Base-by-base conservation (phyloP, 2,329 filamentous ascomycete species). In the Alternaria viburni region DNA sequence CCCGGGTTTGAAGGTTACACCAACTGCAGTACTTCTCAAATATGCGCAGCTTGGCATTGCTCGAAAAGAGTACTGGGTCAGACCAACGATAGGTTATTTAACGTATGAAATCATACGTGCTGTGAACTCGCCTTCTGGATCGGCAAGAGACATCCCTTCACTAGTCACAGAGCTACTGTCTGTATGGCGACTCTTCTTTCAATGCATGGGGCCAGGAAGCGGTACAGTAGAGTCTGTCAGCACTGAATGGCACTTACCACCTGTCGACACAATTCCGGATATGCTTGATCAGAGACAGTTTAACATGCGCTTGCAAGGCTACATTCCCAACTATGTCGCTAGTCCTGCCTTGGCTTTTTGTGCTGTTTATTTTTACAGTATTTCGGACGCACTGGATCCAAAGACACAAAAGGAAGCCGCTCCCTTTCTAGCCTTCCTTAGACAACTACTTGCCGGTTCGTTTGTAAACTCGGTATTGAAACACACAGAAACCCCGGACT, bases 111-210 rank as follows among this genome's bases (percentile, higher is more conserved):
- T 71, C 4, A 66, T 78, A 23, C 46, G 55, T 36, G 61, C 67
- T 7, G 61, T 70, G 19, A 69, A 69, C 12, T 51, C 30, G 9
- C 28, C 36, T 8, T 49, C 61, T 15, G 43, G 46, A 10, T 32
- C 55, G n/a, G 64, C 59, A 41, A 59, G 60, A 43, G 60, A 68
- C 30, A 30, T 75, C 12, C 67, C 73, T 23, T 57, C 61, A 5
- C 52, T 77, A 43, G 59, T 77, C 3, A 45, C 51, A 5, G 77
- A 80, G 64, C 67, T 80, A 3, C 41, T 78, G 10, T 74, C 74
- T 5, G 58, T 79, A 8, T 80, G 77, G 77, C 71, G 69, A 19
- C 54, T 79, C 17, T 74, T 78, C 59, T 78, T 79, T 54, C 76
- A 78, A 50, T 73, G 68, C 52, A 70, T 72, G 60, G 75, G 72